Base-by-base conservation (phyloP, 2,329 filamentous ascomycete species). In the Malbranchea zuffiana region DNA sequence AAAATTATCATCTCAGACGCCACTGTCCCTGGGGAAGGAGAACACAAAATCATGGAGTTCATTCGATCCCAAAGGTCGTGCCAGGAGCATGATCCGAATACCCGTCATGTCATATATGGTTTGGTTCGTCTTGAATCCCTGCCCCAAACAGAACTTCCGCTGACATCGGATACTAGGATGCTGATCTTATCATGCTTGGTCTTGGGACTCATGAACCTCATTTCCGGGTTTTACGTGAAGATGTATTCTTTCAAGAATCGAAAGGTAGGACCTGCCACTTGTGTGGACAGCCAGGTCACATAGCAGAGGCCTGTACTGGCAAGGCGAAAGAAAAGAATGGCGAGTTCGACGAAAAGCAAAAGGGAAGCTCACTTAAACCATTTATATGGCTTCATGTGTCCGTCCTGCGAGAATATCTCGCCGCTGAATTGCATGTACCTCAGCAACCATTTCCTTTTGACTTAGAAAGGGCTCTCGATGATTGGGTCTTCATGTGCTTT, bases 41-140 rank as follows among this genome's bases (percentile, higher is more conserved):
- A 98, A 65, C 90, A 98, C 62, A 98, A 98, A 63, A 96, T 98
- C 55, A 98, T 98, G 90, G 80, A 90, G 49, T 98, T 96, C 58
- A 76, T 98, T 47, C 80, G 90, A 52, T 94, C 88, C 24, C 92
- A 98, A 61, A 78, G 90, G 52, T 76, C 82, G 33, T 90, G 84
- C 36, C 80, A 87, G 4, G 80, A 92, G 46, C 86, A 98, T 60
- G 80, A 98, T 53, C 90, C 90, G 16, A 96, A 98, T 59, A 96
- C 90, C 15, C 82, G 83, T 43, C 90, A 98, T 63, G 92, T 98
- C 51, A 95, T 98, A 44, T 98, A 98, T 56, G 90, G 90, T 33
- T 71, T 98, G 48, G 60, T 62, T 51, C 33, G 59, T 50, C 23
- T 32, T 13, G 11, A 39, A 21, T 6, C 21, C 11, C 15, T 4